Conservation (phyloP, 1,139 yeast genomes). For the Lodderomyces margitis region DNA sequence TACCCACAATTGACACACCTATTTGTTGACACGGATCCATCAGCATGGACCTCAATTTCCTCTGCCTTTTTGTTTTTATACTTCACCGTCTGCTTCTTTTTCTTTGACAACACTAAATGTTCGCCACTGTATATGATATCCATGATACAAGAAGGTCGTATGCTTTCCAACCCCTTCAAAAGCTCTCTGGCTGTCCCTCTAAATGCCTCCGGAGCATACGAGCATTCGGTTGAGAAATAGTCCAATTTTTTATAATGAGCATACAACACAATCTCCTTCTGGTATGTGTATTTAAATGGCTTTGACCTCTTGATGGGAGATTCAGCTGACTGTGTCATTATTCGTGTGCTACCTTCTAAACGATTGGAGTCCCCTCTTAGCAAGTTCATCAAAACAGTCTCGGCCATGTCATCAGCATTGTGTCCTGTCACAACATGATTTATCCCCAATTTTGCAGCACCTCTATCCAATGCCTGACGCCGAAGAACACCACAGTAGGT, state of each 20-base stretch:
- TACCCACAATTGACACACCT: constrained; percentile 90
- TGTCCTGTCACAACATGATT: constrained; percentile 96
- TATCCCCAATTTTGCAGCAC: constrained; percentile 86
- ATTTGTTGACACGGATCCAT: constrained; percentile 65
- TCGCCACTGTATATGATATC: constrained; percentile 96
- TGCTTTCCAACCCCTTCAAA: constrained; percentile 83
- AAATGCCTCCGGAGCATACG: constrained; percentile 98
- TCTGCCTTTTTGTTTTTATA: constrained; percentile 30
- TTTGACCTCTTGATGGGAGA: constrained; percentile 87
- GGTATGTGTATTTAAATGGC: constrained; percentile 94
- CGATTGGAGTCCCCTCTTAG: constrained; percentile 96
- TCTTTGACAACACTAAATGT: constrained; percentile 65
- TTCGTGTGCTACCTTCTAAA: constrained; percentile 84
- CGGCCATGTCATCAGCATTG: constrained; percentile 99
- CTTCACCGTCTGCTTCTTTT: constrained; percentile 29
- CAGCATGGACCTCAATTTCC: constrained; percentile 54
- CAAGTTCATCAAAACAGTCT: constrained; percentile 92
- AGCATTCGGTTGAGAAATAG: constrained; percentile 95
- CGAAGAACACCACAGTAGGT: constrained; percentile 98
- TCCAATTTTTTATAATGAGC: constrained; percentile 96
- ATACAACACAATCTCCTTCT: constrained; percentile 94
- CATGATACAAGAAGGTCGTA: constrained; percentile 89
- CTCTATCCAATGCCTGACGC: constrained; percentile 94
- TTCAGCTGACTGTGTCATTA: constrained; percentile 76
- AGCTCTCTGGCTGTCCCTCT: constrained; percentile 95